phyloP scores from a whole-genome alignment of 2,329 filamentous ascomycete species.

The Endothia cerciana region DNA sequence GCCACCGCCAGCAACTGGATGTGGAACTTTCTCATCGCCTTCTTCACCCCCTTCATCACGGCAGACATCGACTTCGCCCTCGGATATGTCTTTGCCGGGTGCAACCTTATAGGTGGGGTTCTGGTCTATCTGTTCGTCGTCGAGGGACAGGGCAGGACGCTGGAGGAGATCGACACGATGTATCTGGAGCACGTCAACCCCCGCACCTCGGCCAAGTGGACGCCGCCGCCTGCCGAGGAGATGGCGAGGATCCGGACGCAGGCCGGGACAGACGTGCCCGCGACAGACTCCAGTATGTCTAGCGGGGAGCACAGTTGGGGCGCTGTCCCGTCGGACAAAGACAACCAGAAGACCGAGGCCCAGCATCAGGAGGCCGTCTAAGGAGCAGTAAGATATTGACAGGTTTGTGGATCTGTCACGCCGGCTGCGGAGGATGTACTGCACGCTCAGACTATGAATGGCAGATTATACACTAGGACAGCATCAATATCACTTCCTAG shows the following conservation, averaged over 20 bases:
- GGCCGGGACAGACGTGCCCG: conserved; percentile 42
- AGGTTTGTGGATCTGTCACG: too few relatives aligned
- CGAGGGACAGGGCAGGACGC: conserved; percentile 71
- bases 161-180: conserved; percentile 83
- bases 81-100: conserved; percentile 76
- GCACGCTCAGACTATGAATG: too few relatives aligned
- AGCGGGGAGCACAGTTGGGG: neutral
- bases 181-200: conserved; percentile 69
- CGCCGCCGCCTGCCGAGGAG: conserved; percentile 47
- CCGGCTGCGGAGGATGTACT: too few relatives aligned
- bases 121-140: conserved; percentile 80
- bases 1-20: conserved; percentile 67
- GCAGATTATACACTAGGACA: too few relatives aligned
- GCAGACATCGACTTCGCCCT: conserved; percentile 71
- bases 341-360: neutral
- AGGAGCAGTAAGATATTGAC: neutral
- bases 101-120: conserved; percentile 65
- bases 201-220: conserved; percentile 63
- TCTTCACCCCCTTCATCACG: conserved; percentile 82
- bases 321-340: neutral
- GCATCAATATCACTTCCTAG: too few relatives aligned
- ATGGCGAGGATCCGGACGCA: conserved; percentile 47
- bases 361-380: conserved; percentile 22
- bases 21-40: conserved; percentile 76
- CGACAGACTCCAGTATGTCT: neutral